These are phyloP conservation scores for Globisporangium viniferum DNA, from an alignment of 352 stramenopile genomes.

Conservation along the genomic window DNA sequence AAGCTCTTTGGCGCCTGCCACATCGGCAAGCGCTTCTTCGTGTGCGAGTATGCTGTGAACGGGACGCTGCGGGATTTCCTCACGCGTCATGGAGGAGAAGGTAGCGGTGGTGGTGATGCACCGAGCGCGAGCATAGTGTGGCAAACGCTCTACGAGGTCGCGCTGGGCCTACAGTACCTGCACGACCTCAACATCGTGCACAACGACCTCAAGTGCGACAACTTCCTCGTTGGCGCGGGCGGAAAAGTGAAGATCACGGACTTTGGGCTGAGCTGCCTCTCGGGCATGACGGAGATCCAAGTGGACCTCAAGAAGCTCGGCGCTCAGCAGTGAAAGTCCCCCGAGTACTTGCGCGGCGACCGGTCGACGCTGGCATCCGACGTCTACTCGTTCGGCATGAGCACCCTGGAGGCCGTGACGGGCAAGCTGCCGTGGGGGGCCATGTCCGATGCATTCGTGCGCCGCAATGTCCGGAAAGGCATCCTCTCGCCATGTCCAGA, in stretches of 20 bases:
- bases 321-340: constrained; percentile 5
- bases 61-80: constrained; percentile 28
- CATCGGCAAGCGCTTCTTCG: constrained; percentile 22
- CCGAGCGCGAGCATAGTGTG: neutral
- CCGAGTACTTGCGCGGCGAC: constrained; percentile 9
- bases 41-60: constrained; percentile 20
- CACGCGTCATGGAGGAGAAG: neutral
- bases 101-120: neutral
- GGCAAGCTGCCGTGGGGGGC: constrained; percentile 7
- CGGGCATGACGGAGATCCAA: constrained; percentile 6
- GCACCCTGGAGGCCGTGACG: constrained; percentile 8
- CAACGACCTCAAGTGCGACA: constrained; percentile 18
- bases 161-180: constrained; percentile 13
- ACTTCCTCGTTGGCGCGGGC: constrained; percentile 13
- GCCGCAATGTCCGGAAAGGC: neutral
- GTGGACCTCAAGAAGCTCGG: constrained; percentile 2
- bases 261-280: no score
- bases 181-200: constrained; percentile 13
- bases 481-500: neutral
- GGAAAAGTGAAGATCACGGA: no score
- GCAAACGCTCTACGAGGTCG: constrained; percentile 11
- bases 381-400: constrained; percentile 17
- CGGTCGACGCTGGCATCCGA: constrained; percentile 13
- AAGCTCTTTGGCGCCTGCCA: constrained; percentile 33
- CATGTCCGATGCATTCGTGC: constrained; percentile 3